Evolutionary conservation across 345 rosid species (phyloP).

Genomic region (Brassica nigra): DNA sequence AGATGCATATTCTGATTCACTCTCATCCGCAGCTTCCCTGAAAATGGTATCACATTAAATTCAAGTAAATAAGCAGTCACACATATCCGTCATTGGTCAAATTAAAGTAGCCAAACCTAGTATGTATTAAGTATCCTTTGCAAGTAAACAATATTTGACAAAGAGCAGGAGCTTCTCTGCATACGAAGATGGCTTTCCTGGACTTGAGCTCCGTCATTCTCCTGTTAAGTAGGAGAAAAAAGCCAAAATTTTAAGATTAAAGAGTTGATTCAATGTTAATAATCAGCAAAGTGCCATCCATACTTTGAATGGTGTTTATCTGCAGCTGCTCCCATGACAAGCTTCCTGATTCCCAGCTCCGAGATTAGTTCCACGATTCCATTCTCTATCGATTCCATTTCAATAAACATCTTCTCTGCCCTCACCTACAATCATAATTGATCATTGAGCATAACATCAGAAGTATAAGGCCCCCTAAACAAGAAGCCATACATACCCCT

Average conservation of each 20-base stretch:
- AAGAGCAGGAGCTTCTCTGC: constrained; percentile 57
- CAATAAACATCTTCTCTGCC: constrained; percentile 63
- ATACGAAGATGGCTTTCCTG: constrained; percentile 67
- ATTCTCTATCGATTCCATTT: constrained; percentile 58
- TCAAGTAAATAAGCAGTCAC: constrained; percentile 26
- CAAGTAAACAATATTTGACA: constrained; percentile 85
- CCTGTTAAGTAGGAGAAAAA: constrained; percentile 50
- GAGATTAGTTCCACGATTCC: constrained; percentile 70
- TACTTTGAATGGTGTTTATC: constrained; percentile 69
- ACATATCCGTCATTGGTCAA: constrained; percentile 8
- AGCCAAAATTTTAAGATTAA: constrained; percentile 3
- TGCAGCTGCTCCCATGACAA: constrained; percentile 96
- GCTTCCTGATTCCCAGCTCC: constrained; percentile 59
- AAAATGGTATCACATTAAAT: constrained; percentile 24
- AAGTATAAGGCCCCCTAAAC: neutral
- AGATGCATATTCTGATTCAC: constrained; percentile 45
- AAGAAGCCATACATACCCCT: constrained; percentile 59
- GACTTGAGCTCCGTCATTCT: constrained; percentile 69
- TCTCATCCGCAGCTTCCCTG: constrained; percentile 51
- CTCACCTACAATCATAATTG: constrained; percentile 50
- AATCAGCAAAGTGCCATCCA: constrained; percentile 7
- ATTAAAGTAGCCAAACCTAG: constrained; percentile 53
- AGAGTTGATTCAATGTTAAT: neutral
- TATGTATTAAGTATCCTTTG: constrained; percentile 57
- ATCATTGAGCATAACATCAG: constrained; percentile 29